A percentile compares a stretch with the other conserved stretches of the same genome.
phyloP scores from a whole-genome alignment of 768 basidiomycete genomes.

The Pisolithus albus region DNA sequence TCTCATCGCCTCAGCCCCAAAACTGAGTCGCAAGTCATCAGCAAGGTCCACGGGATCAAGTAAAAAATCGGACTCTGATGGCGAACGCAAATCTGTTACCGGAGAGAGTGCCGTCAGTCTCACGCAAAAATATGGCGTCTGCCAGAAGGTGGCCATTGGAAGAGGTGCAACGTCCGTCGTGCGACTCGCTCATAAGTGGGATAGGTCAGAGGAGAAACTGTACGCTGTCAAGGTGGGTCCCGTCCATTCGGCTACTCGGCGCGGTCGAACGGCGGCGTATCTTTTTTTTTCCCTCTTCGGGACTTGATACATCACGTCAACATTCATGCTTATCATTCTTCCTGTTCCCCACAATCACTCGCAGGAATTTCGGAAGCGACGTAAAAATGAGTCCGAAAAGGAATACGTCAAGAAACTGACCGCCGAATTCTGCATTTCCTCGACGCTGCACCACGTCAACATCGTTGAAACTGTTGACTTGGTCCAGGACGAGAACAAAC shows the following conservation, averaged over 20 bases:
- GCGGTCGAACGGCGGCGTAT: background rate
- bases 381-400: constrained; percentile 98
- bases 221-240: constrained; percentile 87
- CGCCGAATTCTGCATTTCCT: constrained; percentile 97
- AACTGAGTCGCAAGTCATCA: constrained; percentile 64
- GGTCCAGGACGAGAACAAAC: constrained; percentile 93
- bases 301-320: too few relatives aligned
- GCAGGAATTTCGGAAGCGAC: constrained; percentile 95
- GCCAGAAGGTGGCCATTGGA: constrained; percentile 94
- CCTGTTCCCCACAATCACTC: background rate
- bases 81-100: constrained; percentile 35
- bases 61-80: constrained; percentile 64
- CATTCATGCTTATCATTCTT: constrained; percentile 2
- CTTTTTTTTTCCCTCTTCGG: too few relatives aligned
- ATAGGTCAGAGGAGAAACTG: constrained; percentile 89
- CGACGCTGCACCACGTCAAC: constrained; percentile 88
- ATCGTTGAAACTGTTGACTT: constrained; percentile 98
- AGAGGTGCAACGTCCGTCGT: constrained; percentile 99
- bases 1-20: constrained; percentile 66
- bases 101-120: constrained; percentile 52
- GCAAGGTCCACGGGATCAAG: constrained; percentile 62
- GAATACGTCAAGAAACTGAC: constrained; percentile 99
- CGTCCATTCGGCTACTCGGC: background rate
- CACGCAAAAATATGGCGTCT: constrained; percentile 92
- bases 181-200: constrained; percentile 97